A percentile compares a stretch with the other conserved stretches of the same genome.
phyloP scores from a whole-genome alignment of 2,329 filamentous ascomycete genomes.

The Botrytis fabae region DNA sequence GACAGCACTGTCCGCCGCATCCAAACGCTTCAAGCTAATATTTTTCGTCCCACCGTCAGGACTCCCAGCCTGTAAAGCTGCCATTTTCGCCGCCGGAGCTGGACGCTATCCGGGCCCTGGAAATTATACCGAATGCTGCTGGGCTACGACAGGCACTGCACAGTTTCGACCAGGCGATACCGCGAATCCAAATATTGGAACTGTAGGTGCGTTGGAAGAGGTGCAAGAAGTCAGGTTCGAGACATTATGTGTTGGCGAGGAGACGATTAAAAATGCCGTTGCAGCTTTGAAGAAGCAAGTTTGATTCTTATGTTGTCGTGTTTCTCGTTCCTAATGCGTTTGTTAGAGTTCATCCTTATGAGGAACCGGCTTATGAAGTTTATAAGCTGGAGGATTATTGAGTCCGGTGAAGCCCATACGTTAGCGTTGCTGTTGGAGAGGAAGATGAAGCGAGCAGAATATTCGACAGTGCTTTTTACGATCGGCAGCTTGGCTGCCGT shows the following conservation, averaged over 20 bases:
- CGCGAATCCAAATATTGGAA: constrained; percentile 64
- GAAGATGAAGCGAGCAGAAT: not conserved
- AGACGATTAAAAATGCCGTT: constrained; percentile 57
- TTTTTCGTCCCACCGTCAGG: constrained; percentile 51
- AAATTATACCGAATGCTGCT: constrained; percentile 57
- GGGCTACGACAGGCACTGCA: constrained; percentile 54
- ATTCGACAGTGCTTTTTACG: not conserved
- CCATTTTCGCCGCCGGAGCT: constrained; percentile 57
- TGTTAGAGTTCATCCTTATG: constrained; percentile 50
- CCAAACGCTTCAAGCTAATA: constrained; percentile 43
- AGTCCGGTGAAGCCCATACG: not conserved
- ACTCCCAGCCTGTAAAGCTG: constrained; percentile 50
- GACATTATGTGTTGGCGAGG: constrained; percentile 60
- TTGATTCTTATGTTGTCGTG: constrained; percentile 18
- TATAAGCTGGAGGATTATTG: constrained; percentile 49
- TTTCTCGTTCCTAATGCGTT: constrained; percentile 21
- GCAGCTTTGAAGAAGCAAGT: constrained; percentile 64
- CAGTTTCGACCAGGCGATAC: constrained; percentile 64
- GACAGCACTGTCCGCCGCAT: not conserved
- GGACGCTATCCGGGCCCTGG: constrained; percentile 50
- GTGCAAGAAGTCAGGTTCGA: constrained; percentile 63
- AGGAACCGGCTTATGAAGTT: constrained; percentile 52
- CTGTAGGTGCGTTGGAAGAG: constrained; percentile 56
- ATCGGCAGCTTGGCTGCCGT: not conserved
- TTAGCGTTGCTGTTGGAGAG: not conserved